Evolutionary conservation across 306 rosid genomes (phyloP).

Genomic region (Lathyrus oleraceus): DNA sequence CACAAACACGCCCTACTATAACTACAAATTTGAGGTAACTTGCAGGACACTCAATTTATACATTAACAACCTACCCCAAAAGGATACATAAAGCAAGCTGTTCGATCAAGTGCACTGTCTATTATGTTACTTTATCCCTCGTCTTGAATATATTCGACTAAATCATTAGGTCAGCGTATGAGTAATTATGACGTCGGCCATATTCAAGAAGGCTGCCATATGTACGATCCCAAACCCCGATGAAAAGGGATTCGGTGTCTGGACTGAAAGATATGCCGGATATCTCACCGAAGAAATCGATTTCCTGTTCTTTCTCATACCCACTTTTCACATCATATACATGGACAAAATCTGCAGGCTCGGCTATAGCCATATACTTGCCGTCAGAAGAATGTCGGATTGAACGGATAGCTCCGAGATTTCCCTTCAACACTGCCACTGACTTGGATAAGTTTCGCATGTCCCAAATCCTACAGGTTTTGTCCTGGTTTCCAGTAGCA

Average conservation of each 20-base stretch:
- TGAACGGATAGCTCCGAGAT: slow-evolving; percentile 78
- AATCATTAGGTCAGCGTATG: slow-evolving; percentile 52
- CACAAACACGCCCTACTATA: slow-evolving; percentile 30
- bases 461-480: slow-evolving; percentile 85
- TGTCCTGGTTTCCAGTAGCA: slow-evolving; percentile 90
- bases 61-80: slow-evolving; percentile 43
- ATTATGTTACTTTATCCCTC: slow-evolving; percentile 38
- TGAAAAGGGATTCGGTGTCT: slow-evolving; percentile 72
- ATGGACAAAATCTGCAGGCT: slow-evolving; percentile 86
- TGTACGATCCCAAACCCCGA: slow-evolving; percentile 85
- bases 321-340: slow-evolving; percentile 68
- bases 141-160: slow-evolving; percentile 19
- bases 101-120: slow-evolving; percentile 26
- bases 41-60: slow-evolving; percentile 47
- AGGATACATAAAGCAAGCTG: slow-evolving; percentile 29
- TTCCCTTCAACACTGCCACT: slow-evolving; percentile 72
- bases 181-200: slow-evolving; percentile 49
- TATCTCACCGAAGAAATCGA: slow-evolving; percentile 82
- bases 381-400: slow-evolving; percentile 71
- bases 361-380: slow-evolving; percentile 70
- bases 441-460: slow-evolving; percentile 67
- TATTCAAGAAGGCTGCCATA: slow-evolving; percentile 86
- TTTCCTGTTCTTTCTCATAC: slow-evolving; percentile 72
- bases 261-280: slow-evolving; percentile 89
- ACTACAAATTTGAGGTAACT: slow-evolving; percentile 26